A percentile compares a stretch with the other conserved stretches of the same genome.
Conservation (phyloP, 495 filamentous ascomycete genomes). For the Podospora pseudopauciseta region DNA sequence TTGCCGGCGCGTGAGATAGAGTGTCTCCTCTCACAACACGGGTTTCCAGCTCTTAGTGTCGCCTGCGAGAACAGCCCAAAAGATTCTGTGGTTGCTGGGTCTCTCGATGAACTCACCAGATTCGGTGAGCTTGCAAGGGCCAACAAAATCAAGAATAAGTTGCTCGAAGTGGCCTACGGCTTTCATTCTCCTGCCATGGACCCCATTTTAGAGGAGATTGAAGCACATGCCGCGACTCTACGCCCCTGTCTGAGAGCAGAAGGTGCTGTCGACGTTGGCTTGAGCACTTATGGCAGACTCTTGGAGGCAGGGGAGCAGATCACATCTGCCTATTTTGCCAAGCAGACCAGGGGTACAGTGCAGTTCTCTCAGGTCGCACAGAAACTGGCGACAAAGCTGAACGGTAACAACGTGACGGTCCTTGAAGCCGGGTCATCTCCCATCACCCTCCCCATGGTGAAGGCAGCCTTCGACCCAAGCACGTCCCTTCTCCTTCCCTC, state of each 20-base stretch:
- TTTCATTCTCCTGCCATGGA: not conserved
- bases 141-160: not conserved
- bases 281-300: not conserved
- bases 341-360: not conserved
- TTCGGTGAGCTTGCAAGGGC: not conserved
- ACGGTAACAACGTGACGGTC: not conserved
- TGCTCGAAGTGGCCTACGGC: not conserved
- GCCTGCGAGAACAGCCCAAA: not conserved
- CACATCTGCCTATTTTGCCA: not conserved
- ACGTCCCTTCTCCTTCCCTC: not conserved
- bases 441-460: not conserved
- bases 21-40: not conserved
- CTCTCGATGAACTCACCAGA: not conserved
- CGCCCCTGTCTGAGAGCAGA: not conserved
- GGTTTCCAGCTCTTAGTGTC: not conserved
- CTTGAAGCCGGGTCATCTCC: not conserved
- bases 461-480: not conserved
- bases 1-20: not conserved
- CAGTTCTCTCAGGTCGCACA: not conserved
- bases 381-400: not conserved
- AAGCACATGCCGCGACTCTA: not conserved
- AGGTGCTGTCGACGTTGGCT: not conserved
- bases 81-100: not conserved
- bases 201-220: not conserved
- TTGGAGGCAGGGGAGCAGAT: not conserved